A percentile compares a stretch with the other conserved stretches of the same genome.
These are phyloP conservation scores for Aspergillus indologenus DNA, from an alignment of 495 filamentous ascomycete genomes.

Conservation along the genomic window DNA sequence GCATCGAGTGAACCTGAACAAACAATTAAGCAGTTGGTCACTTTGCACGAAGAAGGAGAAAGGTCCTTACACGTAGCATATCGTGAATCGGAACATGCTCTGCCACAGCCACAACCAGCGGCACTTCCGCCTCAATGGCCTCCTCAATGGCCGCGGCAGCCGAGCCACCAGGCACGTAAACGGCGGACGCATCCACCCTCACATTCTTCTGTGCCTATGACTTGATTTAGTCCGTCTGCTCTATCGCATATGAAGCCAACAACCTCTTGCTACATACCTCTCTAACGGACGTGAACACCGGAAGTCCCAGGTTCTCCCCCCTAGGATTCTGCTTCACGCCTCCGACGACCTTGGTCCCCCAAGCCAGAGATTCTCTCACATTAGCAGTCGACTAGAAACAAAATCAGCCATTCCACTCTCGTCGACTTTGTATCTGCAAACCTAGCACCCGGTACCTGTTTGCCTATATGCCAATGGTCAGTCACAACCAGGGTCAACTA, in stretches of 20 bases:
- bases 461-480: constrained; percentile 20
- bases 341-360: constrained; percentile 85
- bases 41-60: neutral
- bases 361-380: constrained; percentile 76
- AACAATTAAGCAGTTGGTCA: neutral
- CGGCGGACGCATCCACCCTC: constrained; percentile 79
- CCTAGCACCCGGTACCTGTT: constrained; percentile 28
- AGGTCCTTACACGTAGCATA: constrained; percentile 61
- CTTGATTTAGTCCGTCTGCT: constrained; percentile 12
- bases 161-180: constrained; percentile 80
- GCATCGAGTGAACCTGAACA: constrained; percentile 67
- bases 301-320: constrained; percentile 76
- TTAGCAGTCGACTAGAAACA: constrained; percentile 67
- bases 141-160: constrained; percentile 80
- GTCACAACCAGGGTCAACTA: neutral
- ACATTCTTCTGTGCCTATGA: constrained; percentile 66
- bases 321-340: constrained; percentile 76
- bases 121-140: constrained; percentile 84
- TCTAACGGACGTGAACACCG: constrained; percentile 70
- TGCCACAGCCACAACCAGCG: constrained; percentile 83
- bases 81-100: constrained; percentile 91
- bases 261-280: constrained; percentile 50
- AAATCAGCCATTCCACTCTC: neutral
- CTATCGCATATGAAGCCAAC: neutral
- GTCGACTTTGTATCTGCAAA: neutral